Base-by-base conservation (phyloP, 257 asterid genomes). In the Solanum boliviense region DNA sequence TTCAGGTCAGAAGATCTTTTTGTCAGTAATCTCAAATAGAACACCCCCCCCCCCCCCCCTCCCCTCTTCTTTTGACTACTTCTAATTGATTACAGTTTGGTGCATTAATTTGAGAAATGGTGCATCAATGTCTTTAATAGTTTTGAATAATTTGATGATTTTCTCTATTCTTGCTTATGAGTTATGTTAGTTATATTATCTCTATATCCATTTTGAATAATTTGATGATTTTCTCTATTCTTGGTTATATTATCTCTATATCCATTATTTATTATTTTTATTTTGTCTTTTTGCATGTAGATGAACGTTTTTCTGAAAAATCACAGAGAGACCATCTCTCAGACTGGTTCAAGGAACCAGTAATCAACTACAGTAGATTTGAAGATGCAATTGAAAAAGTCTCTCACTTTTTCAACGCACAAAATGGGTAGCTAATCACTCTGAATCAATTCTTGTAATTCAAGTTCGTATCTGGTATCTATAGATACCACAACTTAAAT, bases 271-370 rank as follows among this genome's bases (percentile, higher is more conserved):
- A 41, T 39, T 39, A 2, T 39, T 39, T 39, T 39, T 39, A 39
- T 39, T 39, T 83, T 70, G 36, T 87, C 86, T 60, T 85, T 73
- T 87, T 90, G 82, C 89, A 27, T 91, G 91, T 94, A 97, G 98
- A 97, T 90, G 98, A 95, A 91, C 98, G 99, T 68, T 93, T 95
- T 41, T 41, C 48, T 41, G 48, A 41, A 41, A 41, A 41, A 41
- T 41, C 48, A 41, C 48, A 41, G 15, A 41, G 48, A 41, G 48
- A 11, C 15, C 48, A 41, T 41, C 48, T 41, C 48, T 41, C 48
- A 41, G 48, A 41, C 48, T 41, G 15, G 48, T 41, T 41, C 48
- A 41, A 41, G 48, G 48, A 41, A 41, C 11, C 48, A 41, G 48
- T 41, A 41, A 41, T 41, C 15, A 41, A 11, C 1, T 41, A 12